Conservation (phyloP, 2,329 filamentous ascomycete species). For the Phoma sp. region DNA sequence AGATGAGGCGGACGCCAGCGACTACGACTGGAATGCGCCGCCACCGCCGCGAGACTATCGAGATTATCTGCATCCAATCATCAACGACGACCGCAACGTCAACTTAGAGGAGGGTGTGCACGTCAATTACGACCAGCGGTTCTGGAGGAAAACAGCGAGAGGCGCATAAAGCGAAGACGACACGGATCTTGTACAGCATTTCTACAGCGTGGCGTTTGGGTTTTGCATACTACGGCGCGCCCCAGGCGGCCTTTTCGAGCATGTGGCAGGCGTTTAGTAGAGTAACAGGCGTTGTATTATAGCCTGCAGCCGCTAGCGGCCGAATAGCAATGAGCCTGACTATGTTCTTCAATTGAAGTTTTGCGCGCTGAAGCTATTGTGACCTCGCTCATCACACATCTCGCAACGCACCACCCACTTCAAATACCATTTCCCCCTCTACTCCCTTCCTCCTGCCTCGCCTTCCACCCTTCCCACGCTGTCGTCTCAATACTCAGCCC, state of each 20-base stretch:
- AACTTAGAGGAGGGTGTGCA: slow-evolving; percentile 49
- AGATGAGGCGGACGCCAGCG: slow-evolving; percentile 32
- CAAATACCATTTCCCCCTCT: neutral
- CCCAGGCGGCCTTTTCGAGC: slow-evolving; percentile 22
- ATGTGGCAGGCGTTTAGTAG: slow-evolving; percentile 30
- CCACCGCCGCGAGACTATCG: slow-evolving; percentile 16
- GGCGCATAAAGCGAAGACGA: slow-evolving; percentile 18
- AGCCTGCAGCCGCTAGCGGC: slow-evolving; percentile 9
- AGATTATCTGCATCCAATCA: slow-evolving; percentile 39
- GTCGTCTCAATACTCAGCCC: slow-evolving; percentile 68
- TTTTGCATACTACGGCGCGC: slow-evolving; percentile 29
- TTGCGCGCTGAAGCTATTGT: neutral
- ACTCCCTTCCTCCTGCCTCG: slow-evolving; percentile 27
- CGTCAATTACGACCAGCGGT: slow-evolving; percentile 66
- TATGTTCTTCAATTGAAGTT: neutral
- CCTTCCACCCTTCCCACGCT: slow-evolving; percentile 60
- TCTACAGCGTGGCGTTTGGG: slow-evolving; percentile 51
- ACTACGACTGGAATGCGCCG: slow-evolving; percentile 27
- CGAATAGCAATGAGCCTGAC: slow-evolving; percentile 1
- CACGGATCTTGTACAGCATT: slow-evolving; percentile 28
- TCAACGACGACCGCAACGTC: slow-evolving; percentile 32
- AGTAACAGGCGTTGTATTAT: slow-evolving; percentile 27
- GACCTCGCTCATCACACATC: neutral
- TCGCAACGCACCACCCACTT: no score
- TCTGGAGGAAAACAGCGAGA: slow-evolving; percentile 59